Base-by-base conservation (phyloP, 768 basidiomycete genomes). In the Lactifluus echinatus region DNA sequence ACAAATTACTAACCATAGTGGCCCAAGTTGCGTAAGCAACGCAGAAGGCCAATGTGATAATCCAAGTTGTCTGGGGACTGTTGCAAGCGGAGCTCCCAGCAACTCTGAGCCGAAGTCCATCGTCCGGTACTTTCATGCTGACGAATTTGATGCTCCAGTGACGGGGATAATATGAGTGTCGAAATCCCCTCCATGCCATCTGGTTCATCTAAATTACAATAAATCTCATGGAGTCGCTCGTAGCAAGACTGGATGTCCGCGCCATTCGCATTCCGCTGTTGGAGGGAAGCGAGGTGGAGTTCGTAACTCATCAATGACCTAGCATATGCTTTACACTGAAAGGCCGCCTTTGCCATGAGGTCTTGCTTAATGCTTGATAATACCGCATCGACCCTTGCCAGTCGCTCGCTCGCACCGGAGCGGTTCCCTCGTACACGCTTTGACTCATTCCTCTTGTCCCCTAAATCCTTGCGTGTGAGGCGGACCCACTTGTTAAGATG, bases 131-230 rank as follows among this genome's bases (percentile, higher is more conserved):
- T 94, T 70, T 99, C 96, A 65, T 99, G 96, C 66, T 98, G 89
- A 42, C 96, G 85, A 59, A 99, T 98, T 69, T 96, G 93, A 70
- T 96, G 92, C 63, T 97, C 91, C 46, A 98, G 70, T 3, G 90
- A 89, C 0, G 96, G 96, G 0, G 88, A 83, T 12, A 97, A 72
- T 55, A 98, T 88, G 64, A 88, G 73, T 6, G 88, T 83, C 0
- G 96, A 96, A 31, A 98, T 79, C 0, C 96, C 96, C 72, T 97
- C 94, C 96, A 99, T 99, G 15, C 96, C 96, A 71, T 99, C 96
- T 0, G 96, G 96, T 69, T 99, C 93, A 68, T 99, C 93, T 7
- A 99, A 76, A 55, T 93, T 82, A 12, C 95, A 87, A 69, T 99
- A 99, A 59, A 98, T 94, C 70, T 96, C 87, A 64, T 99, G 96